phyloP scores from a whole-genome alignment of 1,284 basidiomycete genomes.

The Mycosarcoma maydis region DNA sequence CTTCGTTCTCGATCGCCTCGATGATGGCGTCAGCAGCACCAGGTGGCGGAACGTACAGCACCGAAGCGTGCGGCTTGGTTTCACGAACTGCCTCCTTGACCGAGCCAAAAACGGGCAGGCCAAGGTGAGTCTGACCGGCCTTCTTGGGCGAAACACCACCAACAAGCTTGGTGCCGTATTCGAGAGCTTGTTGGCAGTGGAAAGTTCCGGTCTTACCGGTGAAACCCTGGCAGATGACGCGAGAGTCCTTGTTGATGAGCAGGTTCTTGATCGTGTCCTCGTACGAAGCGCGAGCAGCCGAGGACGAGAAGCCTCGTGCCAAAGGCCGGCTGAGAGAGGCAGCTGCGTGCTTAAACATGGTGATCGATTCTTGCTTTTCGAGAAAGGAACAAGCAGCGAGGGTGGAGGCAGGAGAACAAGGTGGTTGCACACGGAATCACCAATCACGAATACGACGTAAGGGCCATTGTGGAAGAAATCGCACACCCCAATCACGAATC shows the following conservation, averaged over 20 bases:
- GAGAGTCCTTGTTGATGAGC: slow-evolving; percentile 89
- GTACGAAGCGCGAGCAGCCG: slow-evolving; percentile 70
- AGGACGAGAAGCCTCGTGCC: slow-evolving; percentile 49
- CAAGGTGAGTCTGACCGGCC: slow-evolving; percentile 93
- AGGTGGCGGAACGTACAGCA: slow-evolving; percentile 66
- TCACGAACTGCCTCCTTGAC: slow-evolving; percentile 78
- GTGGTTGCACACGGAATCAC: too few relatives aligned
- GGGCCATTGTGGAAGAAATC: slow-evolving; percentile 12
- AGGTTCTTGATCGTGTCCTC: slow-evolving; percentile 91
- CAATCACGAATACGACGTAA: too few relatives aligned
- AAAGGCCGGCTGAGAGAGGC: slow-evolving; percentile 28
- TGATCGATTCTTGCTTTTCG: background rate
- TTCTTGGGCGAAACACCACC: slow-evolving; percentile 98
- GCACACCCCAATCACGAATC: background rate
- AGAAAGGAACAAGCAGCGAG: background rate
- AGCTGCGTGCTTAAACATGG: slow-evolving; percentile 46
- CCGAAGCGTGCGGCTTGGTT: slow-evolving; percentile 63
- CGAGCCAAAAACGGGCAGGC: slow-evolving; percentile 90
- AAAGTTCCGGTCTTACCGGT: slow-evolving; percentile 97
- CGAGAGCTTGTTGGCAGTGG: slow-evolving; percentile 92
- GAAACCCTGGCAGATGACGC: slow-evolving; percentile 66
- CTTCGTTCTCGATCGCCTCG: slow-evolving; percentile 66
- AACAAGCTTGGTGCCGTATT: slow-evolving; percentile 95
- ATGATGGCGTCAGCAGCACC: slow-evolving; percentile 66
- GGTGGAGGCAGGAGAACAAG: background rate